phyloP scores from a whole-genome alignment of 2,329 filamentous ascomycete species.

The Ilyonectria robusta region DNA sequence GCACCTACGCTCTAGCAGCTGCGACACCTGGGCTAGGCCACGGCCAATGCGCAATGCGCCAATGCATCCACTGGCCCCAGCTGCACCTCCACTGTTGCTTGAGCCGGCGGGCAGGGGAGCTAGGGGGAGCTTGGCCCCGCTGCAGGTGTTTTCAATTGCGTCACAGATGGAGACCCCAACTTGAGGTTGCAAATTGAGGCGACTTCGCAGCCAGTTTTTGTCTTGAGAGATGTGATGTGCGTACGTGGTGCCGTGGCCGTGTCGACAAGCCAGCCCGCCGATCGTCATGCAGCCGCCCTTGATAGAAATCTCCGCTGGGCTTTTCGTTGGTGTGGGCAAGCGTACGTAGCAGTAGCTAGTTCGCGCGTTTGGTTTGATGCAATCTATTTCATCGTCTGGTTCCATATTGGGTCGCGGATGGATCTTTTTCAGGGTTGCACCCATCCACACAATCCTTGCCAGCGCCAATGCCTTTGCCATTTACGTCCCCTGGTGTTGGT shows the following conservation, averaged over 20 bases:
- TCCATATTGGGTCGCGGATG: not conserved
- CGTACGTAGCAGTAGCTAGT: not conserved
- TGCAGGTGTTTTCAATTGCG: slow-evolving; percentile 21
- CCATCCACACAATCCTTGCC: not conserved
- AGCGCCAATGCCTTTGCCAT: not conserved
- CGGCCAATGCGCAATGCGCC: slow-evolving; percentile 1
- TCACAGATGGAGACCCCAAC: slow-evolving; percentile 4
- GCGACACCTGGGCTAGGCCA: not conserved
- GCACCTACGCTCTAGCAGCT: not conserved
- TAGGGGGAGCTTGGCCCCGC: slow-evolving; percentile 19
- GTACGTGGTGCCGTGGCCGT: not conserved
- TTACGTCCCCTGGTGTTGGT: not conserved
- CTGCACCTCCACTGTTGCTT: not conserved
- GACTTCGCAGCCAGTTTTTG: not conserved
- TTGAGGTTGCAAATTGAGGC: not conserved
- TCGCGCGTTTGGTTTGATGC: not conserved
- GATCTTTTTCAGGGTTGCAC: not conserved
- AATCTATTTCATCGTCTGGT: not conserved
- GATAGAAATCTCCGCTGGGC: not conserved
- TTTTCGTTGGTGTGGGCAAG: not conserved
- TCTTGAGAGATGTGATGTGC: not conserved
- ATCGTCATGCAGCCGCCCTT: not conserved
- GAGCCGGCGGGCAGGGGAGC: slow-evolving; percentile 13
- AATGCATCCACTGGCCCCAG: not conserved
- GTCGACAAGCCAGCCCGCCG: not conserved